Percentiles rank a stretch among this genome's conserved stretches.
Evolutionary conservation across 257 asterid species (phyloP).

Genomic region (Fraxinus anomala): DNA sequence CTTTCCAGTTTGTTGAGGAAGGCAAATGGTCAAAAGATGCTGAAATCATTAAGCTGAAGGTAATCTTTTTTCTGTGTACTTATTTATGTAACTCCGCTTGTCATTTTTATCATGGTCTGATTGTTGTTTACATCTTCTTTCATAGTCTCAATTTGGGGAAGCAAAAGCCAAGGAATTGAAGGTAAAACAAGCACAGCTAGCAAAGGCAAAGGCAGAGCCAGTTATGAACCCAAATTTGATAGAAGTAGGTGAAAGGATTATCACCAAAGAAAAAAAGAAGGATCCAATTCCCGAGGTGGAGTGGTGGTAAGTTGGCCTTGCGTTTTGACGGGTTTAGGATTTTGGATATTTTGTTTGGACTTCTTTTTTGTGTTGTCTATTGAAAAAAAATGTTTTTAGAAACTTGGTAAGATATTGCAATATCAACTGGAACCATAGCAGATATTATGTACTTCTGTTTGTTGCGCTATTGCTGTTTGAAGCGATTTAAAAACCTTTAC

Average conservation of each 20-base stretch:
- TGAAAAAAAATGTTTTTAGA: not conserved
- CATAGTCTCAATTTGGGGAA: conserved; percentile 90
- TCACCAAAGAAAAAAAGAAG: conserved; percentile 73
- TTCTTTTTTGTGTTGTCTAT: not conserved
- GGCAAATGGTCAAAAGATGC: conserved; percentile 98
- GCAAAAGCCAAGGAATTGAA: conserved; percentile 88
- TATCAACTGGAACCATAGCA: not conserved
- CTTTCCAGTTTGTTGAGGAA: conserved; percentile 93
- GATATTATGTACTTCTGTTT: too few relatives aligned
- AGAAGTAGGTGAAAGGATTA: conserved; percentile 85
- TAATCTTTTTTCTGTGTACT: conserved; percentile 20
- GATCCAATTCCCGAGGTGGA: conserved; percentile 93
- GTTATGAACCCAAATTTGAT: conserved; percentile 94
- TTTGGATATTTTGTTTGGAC: not conserved
- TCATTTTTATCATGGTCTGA: conserved; percentile 18
- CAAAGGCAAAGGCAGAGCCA: conserved; percentile 85
- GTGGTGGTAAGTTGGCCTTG: conserved; percentile 81
- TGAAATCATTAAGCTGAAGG: conserved; percentile 79
- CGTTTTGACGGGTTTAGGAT: conserved; percentile 7
- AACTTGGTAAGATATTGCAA: conserved; percentile 4
- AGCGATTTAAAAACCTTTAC: not conserved
- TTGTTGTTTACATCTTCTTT: conserved; percentile 17
- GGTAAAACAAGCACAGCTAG: conserved; percentile 88
- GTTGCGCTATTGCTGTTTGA: too few relatives aligned
- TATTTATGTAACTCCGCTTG: conserved; percentile 8